A percentile compares a stretch with the other conserved stretches of the same genome.
Conservation (phyloP, 805 yeast species). For the Zygosaccharomyces lentus region DNA sequence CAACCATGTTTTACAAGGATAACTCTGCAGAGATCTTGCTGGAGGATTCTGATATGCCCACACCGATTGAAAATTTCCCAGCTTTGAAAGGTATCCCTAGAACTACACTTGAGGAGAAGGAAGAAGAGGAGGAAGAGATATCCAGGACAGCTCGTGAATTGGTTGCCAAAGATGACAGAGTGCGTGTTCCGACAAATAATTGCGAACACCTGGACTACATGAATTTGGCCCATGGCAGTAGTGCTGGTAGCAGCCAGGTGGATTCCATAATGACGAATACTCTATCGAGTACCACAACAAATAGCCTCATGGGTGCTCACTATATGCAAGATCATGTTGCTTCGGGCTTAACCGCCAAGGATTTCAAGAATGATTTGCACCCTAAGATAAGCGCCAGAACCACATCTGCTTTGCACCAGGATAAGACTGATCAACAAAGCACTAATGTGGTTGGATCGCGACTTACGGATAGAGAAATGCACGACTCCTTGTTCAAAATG, state of each 20-base stretch:
- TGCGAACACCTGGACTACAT: slow-evolving; percentile 9
- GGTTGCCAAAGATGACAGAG: not conserved
- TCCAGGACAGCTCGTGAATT: not conserved
- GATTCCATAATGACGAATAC: slow-evolving; percentile 27
- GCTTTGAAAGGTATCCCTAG: slow-evolving; percentile 19
- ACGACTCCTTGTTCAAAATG: slow-evolving; percentile 12
- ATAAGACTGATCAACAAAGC: not conserved
- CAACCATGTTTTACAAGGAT: slow-evolving; percentile 9
- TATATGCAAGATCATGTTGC: slow-evolving; percentile 13
- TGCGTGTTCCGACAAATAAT: slow-evolving; percentile 5
- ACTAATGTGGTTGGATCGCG: not conserved
- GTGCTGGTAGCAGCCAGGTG: slow-evolving; percentile 25
- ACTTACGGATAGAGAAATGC: not conserved
- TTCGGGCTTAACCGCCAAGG: slow-evolving; percentile 12
- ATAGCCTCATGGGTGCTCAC: slow-evolving; percentile 8
- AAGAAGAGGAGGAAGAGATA: slow-evolving; percentile 11
- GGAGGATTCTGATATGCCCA: slow-evolving; percentile 17
- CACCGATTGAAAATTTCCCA: slow-evolving; percentile 16
- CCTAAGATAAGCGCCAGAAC: slow-evolving; percentile 1
- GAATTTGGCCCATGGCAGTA: slow-evolving; percentile 17
- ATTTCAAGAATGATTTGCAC: slow-evolving; percentile 6
- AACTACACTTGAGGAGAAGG: slow-evolving; percentile 13
- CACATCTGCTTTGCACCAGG: not conserved
- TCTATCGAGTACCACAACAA: slow-evolving; percentile 20
- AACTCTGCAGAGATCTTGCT: slow-evolving; percentile 11